Evolutionary conservation across 106 monocot genomes (phyloP), one percentile per base, ranked within the genome.

Genomic region (Acorus gramineus): DNA sequence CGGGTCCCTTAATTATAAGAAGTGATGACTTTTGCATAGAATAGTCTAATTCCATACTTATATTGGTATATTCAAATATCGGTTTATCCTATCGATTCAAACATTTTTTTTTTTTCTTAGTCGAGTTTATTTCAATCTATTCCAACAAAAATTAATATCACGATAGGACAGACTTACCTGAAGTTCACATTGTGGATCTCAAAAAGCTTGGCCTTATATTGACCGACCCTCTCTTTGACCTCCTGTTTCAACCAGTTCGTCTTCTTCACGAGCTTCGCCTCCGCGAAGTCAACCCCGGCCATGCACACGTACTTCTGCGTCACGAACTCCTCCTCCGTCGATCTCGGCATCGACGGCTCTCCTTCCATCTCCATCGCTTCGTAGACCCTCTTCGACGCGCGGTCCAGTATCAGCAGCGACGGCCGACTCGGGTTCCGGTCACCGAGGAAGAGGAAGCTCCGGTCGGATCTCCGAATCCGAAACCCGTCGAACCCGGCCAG

Each of bases 101-200:
- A n/a, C n/a, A n/a, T n/a, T n/a, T n/a, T n/a, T n/a, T 28, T 28
- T 28, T 28, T 28, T 28, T 28, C 28, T 28, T 28, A 28, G 0
- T 28, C 1, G 28, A 28, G 28, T 28, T 28, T 28, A 28, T 28
- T 28, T 1, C 28, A 28, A 28, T 28, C 28, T 28, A 28, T 28
- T 28, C 28, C 28, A 28, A 28, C 28, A 28, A 28, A 28, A 28
- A 28, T 28, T 28, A 28, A 28, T 28, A 28, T 28, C 28, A 28
- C 28, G n/a, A 28, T 28, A 28, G 28, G 1, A 28, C 28, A 28
- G 0, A 28, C 28, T 28, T 28, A 28, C 28, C 28, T 28, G 28
- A 86, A 89, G n/a, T 84, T 57, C 2, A 93, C 81, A 42, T 93
- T 89, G 55, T 93, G 74, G 49, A 93, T 57, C 48, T 93, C 93